Base-by-base conservation (phyloP, 1,139 yeast species). In the Kodamaea suecica region DNA sequence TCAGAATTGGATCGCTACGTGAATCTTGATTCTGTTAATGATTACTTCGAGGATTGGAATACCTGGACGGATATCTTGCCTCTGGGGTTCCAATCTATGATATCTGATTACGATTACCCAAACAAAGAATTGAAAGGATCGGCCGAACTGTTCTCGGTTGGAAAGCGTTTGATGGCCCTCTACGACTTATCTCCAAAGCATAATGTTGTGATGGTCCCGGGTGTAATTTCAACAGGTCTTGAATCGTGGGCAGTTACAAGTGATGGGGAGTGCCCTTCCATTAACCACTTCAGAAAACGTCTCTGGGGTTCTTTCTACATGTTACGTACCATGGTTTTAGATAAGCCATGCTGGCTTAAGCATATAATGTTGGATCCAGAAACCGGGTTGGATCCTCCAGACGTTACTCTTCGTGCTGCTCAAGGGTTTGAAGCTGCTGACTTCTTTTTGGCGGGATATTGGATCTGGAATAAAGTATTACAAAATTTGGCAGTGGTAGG, bases 361-460 rank as follows among this genome's bases (percentile, higher is more conserved):
- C 95, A 88, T 56, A 76, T 92, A 29, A 84, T 80, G 84, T 67
- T 92, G 29, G 97, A 94, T 57, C 82, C 87, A 0, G 80, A 78
- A 40, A 90, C 98, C 0, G 98, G 98, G 0, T 63, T 92, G 28
- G 98, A 92, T 55, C 98, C 98, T 0, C 83, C 84, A 0, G 75
- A 83, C 34, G 74, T 85, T 49, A 83, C 73, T 45, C 56, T 92
- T 24, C 67, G 98, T 40, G 95, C 98, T 0, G 94, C 96, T 0
- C 95, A 86, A 55, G 98, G 98, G 0, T 86, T 92, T 60, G 97
- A 92, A 49, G 95, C 97, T 1, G 94, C 96, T 0, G 98, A 92
- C 61, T 92, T 88, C 60, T 92, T 92, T 54, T 80, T 92, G 59
- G 87, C 97, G 4, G 98, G 98, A 0, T 92, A 92, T 60, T 92